A percentile compares a stretch with the other conserved stretches of the same genome.
These are phyloP conservation scores for Dillenia suffruticosa DNA, from an alignment of 164 flowering plant species.

Conservation along the genomic window DNA sequence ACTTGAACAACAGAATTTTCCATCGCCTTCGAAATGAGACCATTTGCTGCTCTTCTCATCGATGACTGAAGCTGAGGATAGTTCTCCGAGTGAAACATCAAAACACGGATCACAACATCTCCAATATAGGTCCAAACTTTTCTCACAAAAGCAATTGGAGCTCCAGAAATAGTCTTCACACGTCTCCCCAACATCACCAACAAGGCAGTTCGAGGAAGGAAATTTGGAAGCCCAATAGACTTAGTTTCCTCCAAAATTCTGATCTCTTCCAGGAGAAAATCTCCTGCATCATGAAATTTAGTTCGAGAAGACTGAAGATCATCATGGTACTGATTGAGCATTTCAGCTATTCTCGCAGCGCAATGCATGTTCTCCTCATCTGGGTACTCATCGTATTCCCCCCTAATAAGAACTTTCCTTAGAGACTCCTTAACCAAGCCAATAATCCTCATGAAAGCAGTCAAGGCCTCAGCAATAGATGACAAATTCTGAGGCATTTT, in stretches of 20 bases:
- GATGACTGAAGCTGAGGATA: constrained; percentile 23
- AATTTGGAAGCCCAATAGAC: constrained; percentile 35
- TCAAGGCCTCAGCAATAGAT: constrained; percentile 23
- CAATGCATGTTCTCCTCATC: constrained; percentile 22
- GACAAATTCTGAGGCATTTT: constrained; percentile 20
- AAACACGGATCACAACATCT: constrained; percentile 13
- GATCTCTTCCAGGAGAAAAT: constrained; percentile 29
- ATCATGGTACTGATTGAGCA: constrained; percentile 19
- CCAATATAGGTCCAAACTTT: constrained; percentile 20
- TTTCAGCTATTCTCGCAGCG: constrained; percentile 23
- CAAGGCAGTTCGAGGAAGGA: constrained; percentile 28
- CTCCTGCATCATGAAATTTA: not conserved
- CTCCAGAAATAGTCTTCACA: constrained; percentile 7
- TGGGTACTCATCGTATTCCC: constrained; percentile 36
- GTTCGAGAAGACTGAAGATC: constrained; percentile 7
- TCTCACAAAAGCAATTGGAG: constrained; percentile 14
- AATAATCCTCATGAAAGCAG: constrained; percentile 27
- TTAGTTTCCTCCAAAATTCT: constrained; percentile 23
- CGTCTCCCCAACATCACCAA: constrained; percentile 10
- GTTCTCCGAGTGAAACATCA: constrained; percentile 16
- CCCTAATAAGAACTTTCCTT: constrained; percentile 22
- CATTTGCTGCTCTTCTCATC: constrained; percentile 12
- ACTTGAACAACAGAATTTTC: constrained; percentile 9
- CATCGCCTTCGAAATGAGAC: constrained; percentile 17
- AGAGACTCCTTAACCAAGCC: constrained; percentile 28